These are phyloP conservation scores for Helotiales sp. DNA, from an alignment of 2,329 filamentous ascomycete species.

Conservation along the genomic window DNA sequence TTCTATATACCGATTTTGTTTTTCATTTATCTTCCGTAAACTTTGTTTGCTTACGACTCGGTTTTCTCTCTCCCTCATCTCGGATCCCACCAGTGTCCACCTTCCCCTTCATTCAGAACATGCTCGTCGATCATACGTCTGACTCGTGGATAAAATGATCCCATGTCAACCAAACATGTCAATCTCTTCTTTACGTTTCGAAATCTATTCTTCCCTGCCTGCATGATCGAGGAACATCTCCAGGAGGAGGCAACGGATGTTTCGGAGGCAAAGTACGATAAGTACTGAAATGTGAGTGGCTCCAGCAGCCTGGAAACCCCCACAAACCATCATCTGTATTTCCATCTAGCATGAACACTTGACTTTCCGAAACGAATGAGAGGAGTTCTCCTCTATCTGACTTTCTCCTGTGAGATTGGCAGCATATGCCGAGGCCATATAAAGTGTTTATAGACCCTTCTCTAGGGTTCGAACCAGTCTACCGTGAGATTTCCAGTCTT, in stretches of 20 bases:
- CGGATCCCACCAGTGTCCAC: not conserved
- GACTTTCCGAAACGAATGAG: constrained; percentile 5
- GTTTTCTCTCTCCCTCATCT: not conserved
- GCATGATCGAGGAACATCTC: not conserved
- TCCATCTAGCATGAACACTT: not conserved
- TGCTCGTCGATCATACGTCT: not conserved
- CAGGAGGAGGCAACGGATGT: not conserved
- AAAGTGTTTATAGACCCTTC: not conserved
- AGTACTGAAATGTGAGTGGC: not conserved
- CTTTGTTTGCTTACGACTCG: not conserved
- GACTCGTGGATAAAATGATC: constrained; percentile 3
- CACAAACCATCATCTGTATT: constrained; percentile 3
- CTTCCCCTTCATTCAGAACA: not conserved
- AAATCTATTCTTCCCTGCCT: not conserved
- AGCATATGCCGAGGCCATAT: not conserved
- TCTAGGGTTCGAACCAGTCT: not conserved
- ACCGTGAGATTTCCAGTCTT: not conserved
- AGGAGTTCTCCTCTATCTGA: not conserved
- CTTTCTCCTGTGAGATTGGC: not conserved
- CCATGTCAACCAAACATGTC: not conserved
- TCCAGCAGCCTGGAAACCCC: not conserved
- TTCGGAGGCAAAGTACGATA: not conserved
- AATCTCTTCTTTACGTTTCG: not conserved
- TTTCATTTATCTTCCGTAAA: not conserved
- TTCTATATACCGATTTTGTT: not conserved